phyloP scores from a whole-genome alignment of 306 rosid genomes.

The Trifolium subterraneum region DNA sequence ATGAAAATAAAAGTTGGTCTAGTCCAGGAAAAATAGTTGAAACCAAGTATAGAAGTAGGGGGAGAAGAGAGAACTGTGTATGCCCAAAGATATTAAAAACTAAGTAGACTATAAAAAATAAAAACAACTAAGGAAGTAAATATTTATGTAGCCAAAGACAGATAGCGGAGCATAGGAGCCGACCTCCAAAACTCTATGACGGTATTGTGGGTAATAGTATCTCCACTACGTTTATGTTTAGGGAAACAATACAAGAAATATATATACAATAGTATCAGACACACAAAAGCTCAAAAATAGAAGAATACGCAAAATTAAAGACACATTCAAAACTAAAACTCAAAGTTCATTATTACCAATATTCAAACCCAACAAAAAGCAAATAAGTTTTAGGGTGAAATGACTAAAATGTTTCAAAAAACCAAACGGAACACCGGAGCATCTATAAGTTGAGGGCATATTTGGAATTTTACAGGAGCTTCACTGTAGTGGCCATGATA shows the following conservation, averaged over 20 bases:
- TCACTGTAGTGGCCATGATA: not conserved
- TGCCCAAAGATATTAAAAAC: conserved; percentile 15
- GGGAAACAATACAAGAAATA: not conserved
- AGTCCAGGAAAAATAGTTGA: conserved; percentile 14
- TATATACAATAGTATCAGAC: not conserved
- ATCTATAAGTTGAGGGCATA: not conserved
- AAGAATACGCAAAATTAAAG: not conserved
- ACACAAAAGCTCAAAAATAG: not conserved
- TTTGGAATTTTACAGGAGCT: not conserved
- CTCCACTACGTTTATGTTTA: not conserved
- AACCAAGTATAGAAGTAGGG: conserved; percentile 17
- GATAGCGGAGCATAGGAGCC: not conserved
- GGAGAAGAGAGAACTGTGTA: conserved; percentile 7
- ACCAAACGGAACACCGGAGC: not conserved
- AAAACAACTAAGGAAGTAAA: not conserved
- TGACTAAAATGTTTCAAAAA: not conserved
- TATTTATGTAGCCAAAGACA: not conserved
- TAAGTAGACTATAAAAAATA: not conserved
- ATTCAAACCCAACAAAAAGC: not conserved
- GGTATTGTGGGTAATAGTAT: not conserved
- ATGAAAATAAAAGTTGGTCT: conserved; percentile 3
- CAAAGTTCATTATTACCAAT: not conserved
- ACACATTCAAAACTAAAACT: not conserved
- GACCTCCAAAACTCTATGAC: not conserved
- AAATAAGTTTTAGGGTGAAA: not conserved